These are phyloP conservation scores for Lecanicillium sp. DNA, from an alignment of 2,329 filamentous ascomycete species.

Conservation along the genomic window DNA sequence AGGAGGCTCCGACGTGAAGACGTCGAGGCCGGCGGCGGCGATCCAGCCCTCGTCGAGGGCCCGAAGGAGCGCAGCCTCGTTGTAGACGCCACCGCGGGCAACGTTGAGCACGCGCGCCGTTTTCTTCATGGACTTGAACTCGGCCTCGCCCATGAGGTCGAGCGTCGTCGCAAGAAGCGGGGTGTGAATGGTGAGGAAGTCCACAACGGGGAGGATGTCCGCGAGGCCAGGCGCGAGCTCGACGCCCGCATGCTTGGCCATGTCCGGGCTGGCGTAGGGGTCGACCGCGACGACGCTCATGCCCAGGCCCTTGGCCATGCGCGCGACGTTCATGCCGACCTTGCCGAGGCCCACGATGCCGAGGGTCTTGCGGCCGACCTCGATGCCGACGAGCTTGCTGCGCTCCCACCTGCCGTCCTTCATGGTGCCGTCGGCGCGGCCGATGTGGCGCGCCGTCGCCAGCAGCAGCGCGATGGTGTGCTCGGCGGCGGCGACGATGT, in stretches of 20 bases:
- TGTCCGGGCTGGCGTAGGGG: slow-evolving; percentile 68
- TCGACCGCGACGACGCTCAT: slow-evolving; percentile 73
- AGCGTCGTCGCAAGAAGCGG: slow-evolving; percentile 72
- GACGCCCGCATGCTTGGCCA: slow-evolving; percentile 63
- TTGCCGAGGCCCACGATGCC: slow-evolving; percentile 78
- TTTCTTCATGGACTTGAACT: slow-evolving; percentile 65
- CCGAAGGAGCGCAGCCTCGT: slow-evolving; percentile 65
- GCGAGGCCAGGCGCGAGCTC: slow-evolving; percentile 50
- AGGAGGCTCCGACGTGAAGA: slow-evolving; percentile 71
- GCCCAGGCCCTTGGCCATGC: slow-evolving; percentile 70
- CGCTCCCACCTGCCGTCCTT: slow-evolving; percentile 73
- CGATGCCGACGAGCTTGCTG: slow-evolving; percentile 66
- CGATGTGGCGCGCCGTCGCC: slow-evolving; percentile 67
- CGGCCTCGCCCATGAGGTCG: slow-evolving; percentile 62
- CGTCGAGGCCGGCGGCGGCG: slow-evolving; percentile 71
- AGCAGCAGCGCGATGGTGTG: slow-evolving; percentile 71
- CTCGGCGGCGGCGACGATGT: slow-evolving; percentile 74
- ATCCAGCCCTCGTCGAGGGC: slow-evolving; percentile 67
- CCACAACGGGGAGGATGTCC: slow-evolving; percentile 58
- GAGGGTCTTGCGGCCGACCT: slow-evolving; percentile 70
- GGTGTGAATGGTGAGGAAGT: slow-evolving; percentile 78
- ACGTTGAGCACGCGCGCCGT: slow-evolving; percentile 73
- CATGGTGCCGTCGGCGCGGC: slow-evolving; percentile 61
- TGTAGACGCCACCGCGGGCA: slow-evolving; percentile 72
- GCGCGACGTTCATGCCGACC: slow-evolving; percentile 72